Evolutionary conservation across 2,329 filamentous ascomycete genomes (phyloP).

Genomic region (Diplodia scrobiculata): DNA sequence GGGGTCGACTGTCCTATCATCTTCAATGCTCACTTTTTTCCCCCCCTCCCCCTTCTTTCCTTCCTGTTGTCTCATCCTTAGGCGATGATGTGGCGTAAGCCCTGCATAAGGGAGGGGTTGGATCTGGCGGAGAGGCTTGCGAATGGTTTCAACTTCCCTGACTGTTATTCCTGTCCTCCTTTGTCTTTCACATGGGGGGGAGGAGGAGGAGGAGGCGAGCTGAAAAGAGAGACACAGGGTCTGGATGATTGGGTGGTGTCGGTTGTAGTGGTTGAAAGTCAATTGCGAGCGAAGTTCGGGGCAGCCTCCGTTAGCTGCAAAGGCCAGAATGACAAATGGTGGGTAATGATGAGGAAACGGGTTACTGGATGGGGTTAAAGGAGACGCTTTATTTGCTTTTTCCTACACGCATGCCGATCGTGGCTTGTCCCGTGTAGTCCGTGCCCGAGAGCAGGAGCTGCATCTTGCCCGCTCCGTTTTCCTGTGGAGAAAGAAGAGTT

Average conservation of each 20-base stretch:
- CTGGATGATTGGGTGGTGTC: too few species aligned
- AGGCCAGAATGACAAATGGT: neutral
- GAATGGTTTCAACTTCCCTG: too few species aligned
- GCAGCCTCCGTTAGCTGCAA: neutral
- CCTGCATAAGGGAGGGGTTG: neutral
- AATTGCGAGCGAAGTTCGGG: too few species aligned
- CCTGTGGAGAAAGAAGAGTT: neutral
- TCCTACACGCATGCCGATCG: neutral
- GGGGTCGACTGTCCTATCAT: neutral
- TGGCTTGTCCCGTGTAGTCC: neutral
- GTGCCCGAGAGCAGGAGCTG: too few species aligned
- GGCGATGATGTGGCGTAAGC: constrained; percentile 17
- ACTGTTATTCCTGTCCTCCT: too few species aligned
- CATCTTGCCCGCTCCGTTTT: too few species aligned
- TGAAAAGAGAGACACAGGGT: too few species aligned
- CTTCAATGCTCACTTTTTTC: neutral
- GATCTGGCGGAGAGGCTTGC: too few species aligned
- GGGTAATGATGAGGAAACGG: neutral
- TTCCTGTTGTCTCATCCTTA: neutral
- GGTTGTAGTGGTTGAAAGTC: too few species aligned
- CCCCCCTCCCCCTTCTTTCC: neutral
- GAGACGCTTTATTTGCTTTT: neutral
- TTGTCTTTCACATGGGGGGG: too few species aligned
- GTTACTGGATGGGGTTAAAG: neutral
- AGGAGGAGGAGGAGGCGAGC: too few species aligned